These are phyloP conservation scores for Martiniozyma abietophila DNA, from an alignment of 805 yeast genomes.

Conservation along the genomic window DNA sequence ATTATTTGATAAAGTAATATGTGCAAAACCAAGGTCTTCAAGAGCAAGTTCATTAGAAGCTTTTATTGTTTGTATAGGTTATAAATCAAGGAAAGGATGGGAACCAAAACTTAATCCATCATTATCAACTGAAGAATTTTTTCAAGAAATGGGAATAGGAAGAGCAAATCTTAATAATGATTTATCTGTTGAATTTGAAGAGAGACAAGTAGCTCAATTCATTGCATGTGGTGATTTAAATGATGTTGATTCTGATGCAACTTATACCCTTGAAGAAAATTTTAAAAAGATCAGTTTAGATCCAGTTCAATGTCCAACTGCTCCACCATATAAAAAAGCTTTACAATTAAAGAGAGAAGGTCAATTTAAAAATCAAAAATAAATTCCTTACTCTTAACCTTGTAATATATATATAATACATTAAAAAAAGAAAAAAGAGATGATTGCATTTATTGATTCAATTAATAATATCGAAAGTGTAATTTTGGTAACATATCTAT, in stretches of 20 bases:
- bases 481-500: too few relatives aligned
- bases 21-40: conserved; percentile 95
- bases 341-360: conserved; percentile 80
- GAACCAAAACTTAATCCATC: conserved; percentile 46
- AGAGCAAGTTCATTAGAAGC: conserved; percentile 93
- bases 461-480: too few relatives aligned
- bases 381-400: not conserved
- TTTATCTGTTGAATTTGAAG: conserved; percentile 45
- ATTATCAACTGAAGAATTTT: conserved; percentile 71
- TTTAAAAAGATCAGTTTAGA: conserved; percentile 47
- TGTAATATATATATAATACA: not conserved
- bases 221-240: conserved; percentile 87
- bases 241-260: conserved; percentile 91
- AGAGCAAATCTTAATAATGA: conserved; percentile 40
- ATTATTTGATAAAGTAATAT: conserved; percentile 75
- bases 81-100: conserved; percentile 80
- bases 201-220: conserved; percentile 78
- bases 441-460: too few relatives aligned
- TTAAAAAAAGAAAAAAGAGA: too few relatives aligned
- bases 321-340: conserved; percentile 94
- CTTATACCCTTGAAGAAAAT: conserved; percentile 52
- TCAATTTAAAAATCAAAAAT: conserved; percentile 26
- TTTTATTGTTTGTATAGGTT: conserved; percentile 85
- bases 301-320: conserved; percentile 93
- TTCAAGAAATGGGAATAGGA: conserved; percentile 54